Conservation (phyloP, 148 eudicot species). For the Fagopyrum homotropicum region DNA sequence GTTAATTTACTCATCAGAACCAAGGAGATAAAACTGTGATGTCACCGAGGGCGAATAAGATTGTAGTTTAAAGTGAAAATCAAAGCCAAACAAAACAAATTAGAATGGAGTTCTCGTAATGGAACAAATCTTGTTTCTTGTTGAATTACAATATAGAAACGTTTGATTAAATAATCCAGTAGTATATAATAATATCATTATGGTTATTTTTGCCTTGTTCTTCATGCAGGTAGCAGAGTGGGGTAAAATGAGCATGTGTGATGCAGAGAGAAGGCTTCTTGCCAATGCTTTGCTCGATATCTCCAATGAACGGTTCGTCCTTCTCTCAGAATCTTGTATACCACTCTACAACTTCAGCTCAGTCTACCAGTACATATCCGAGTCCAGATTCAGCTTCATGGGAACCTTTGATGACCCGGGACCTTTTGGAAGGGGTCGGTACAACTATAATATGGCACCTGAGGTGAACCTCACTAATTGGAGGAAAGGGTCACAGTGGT, state of each 20-base stretch:
- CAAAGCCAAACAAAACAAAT: neutral
- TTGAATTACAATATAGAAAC: neutral
- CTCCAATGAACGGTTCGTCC: slow-evolving; percentile 67
- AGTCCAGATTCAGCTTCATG: slow-evolving; percentile 59
- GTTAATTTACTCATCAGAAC: neutral
- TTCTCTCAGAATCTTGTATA: slow-evolving; percentile 74
- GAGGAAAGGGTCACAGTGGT: slow-evolving; percentile 90
- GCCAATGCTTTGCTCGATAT: slow-evolving; percentile 78
- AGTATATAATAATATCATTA: neutral
- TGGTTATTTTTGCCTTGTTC: neutral
- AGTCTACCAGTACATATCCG: slow-evolving; percentile 44
- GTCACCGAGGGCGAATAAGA: neutral
- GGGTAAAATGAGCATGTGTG: slow-evolving; percentile 91
- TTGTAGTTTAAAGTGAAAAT: neutral
- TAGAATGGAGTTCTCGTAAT: neutral
- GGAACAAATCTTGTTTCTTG: neutral
- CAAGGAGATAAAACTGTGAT: neutral
- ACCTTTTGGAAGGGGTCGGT: slow-evolving; percentile 74
- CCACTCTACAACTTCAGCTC: slow-evolving; percentile 64
- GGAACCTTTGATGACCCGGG: slow-evolving; percentile 71
- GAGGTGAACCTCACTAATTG: slow-evolving; percentile 60
- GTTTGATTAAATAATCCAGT: neutral
- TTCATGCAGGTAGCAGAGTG: slow-evolving; percentile 46
- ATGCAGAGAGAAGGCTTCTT: slow-evolving; percentile 76
- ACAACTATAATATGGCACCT: slow-evolving; percentile 54